Evolutionary conservation across 768 basidiomycete genomes (phyloP), one percentile per base, ranked within the genome.

Genomic region (Boletus vinaceobasis): DNA sequence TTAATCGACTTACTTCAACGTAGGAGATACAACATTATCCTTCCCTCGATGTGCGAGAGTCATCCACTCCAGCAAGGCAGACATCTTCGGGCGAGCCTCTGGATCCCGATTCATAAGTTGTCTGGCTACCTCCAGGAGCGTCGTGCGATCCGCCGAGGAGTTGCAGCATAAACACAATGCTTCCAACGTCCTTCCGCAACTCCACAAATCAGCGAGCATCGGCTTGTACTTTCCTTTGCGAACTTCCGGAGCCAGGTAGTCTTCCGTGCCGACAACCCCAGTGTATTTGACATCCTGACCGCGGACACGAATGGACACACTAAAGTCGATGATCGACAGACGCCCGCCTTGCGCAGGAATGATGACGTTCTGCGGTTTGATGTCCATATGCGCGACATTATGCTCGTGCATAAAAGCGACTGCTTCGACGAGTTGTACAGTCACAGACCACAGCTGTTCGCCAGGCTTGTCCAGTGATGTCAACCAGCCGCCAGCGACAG

Each of bases 341-440:
- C 36, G 36, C 2, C 23, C 4, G 23, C 23, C 4, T 23, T 23
- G 2, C 4, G 23, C 2, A 23, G 23, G 23, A 23, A 23, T 23
- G 23, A 23, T 23, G 23, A 23, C 23, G 23, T 23, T 23, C 23
- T 23, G 23, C 4, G 23, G 23, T 5, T 64, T 63, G 26, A 63
- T 21, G 21, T 64, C 62, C 38, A 52, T 43, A 45, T 63, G 56
- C 0, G 50, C 59, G 3, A 63, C 49, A 5, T 39, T 23, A 40
- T 66, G 43, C n/a, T 55, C 26, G 31, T 63, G 62, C 62, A 53
- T 53, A 32, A 53, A 53, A 1, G 29, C 45, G 5, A 56, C 46
- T 3, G 45, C 52, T 21, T 57, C 56, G 5, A 57, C 1, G 14
- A 57, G 52, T 19, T 54, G 56, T 1, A 17, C 15, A 0, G 45